These are phyloP conservation scores for Punica granatum DNA, from an alignment of 345 rosid genomes.

Conservation along the genomic window DNA sequence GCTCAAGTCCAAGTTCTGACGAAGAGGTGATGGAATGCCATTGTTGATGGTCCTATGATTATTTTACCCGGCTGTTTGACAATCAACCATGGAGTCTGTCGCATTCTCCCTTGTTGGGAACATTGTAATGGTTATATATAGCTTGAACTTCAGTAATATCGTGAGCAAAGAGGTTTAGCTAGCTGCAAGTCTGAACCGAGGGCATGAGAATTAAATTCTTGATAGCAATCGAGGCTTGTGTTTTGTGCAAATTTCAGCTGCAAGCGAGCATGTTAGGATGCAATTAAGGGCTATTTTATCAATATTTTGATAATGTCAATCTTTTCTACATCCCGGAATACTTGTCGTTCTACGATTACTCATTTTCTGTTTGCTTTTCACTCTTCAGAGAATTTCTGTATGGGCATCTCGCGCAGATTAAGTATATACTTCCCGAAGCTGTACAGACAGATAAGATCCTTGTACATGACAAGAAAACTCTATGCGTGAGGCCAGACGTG, in stretches of 20 bases:
- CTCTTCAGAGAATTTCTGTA: slow-evolving; percentile 27
- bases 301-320: not conserved
- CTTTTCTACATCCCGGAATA: not conserved
- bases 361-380: not conserved
- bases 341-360: not conserved
- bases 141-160: not conserved
- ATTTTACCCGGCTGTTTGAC: not conserved
- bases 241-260: not conserved
- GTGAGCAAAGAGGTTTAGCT: not conserved
- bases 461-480: slow-evolving; percentile 35
- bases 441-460: slow-evolving; percentile 33
- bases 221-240: not conserved
- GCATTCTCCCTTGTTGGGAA: not conserved
- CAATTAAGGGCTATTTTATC: not conserved
- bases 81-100: not conserved
- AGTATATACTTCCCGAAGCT: slow-evolving; percentile 41
- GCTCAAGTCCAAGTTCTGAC: slow-evolving; percentile 34
- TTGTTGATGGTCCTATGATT: not conserved
- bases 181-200: no score
- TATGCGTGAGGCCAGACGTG: slow-evolving; percentile 38
- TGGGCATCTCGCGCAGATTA: slow-evolving; percentile 38
- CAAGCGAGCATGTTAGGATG: not conserved
- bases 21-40: slow-evolving; percentile 24
- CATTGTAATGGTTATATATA: not conserved
- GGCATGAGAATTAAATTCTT: not conserved